These are phyloP conservation scores for Fraxinus americana DNA, from an alignment of 257 asterid species.

Conservation along the genomic window DNA sequence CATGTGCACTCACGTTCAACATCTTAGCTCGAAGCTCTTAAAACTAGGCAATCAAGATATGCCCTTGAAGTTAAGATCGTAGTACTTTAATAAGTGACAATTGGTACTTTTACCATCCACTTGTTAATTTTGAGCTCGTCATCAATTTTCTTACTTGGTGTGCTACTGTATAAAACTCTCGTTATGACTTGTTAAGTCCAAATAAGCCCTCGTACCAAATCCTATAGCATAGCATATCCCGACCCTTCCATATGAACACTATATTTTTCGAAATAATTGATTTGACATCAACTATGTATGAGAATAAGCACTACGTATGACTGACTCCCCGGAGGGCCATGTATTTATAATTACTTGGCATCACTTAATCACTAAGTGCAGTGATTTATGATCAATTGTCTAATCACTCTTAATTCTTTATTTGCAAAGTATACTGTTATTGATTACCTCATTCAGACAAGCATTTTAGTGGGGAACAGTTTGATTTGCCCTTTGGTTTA, in stretches of 20 bases:
- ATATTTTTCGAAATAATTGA: not conserved
- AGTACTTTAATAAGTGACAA: no score
- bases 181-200: not conserved
- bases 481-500: not conserved
- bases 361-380: not conserved
- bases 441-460: not conserved
- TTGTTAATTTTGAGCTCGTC: not conserved
- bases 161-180: no score
- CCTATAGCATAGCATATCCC: not conserved
- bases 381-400: not conserved
- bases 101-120: not conserved
- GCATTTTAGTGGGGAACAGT: not conserved
- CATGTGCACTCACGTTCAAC: no score
- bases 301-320: not conserved
- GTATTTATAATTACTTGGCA: not conserved
- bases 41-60: not conserved
- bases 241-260: not conserved
- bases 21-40: not conserved
- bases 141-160: not conserved
- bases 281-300: constrained; percentile 11
- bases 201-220: not conserved
- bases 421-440: not conserved
- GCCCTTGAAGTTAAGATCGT: not conserved
- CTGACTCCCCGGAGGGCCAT: not conserved
- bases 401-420: not conserved